Evolutionary conservation across 441 rosid species (phyloP).

Genomic region (Monsonia emarginata): DNA sequence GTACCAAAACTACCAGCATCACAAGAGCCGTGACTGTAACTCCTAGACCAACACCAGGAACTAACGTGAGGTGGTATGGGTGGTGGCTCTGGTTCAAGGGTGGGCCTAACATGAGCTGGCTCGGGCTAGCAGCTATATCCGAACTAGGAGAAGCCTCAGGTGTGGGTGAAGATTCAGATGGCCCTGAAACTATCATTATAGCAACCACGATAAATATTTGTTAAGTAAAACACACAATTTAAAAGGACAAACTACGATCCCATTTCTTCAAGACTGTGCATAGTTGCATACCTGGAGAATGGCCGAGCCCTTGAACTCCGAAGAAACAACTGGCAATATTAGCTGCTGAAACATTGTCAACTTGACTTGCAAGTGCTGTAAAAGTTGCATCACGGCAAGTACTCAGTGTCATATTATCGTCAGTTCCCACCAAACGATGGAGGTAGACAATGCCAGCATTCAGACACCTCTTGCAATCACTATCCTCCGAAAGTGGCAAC

Average conservation of each 20-base stretch:
- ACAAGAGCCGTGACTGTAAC: slow-evolving; percentile 49
- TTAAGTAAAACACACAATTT: background rate
- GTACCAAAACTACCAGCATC: slow-evolving; percentile 46
- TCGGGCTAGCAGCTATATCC: slow-evolving; percentile 50
- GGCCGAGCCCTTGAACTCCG: slow-evolving; percentile 51
- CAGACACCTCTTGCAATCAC: slow-evolving; percentile 57
- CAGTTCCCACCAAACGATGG: slow-evolving; percentile 48
- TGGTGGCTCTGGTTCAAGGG: slow-evolving; percentile 38
- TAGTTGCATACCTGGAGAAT: slow-evolving; percentile 50
- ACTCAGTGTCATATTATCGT: slow-evolving; percentile 54
- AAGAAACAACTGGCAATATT: slow-evolving; percentile 75
- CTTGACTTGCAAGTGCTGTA: slow-evolving; percentile 62
- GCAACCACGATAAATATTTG: background rate
- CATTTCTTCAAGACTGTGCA: slow-evolving; percentile 9
- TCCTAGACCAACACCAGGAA: slow-evolving; percentile 64
- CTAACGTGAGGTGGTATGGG: slow-evolving; percentile 50
- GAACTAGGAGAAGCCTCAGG: slow-evolving; percentile 56
- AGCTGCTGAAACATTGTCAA: slow-evolving; percentile 46
- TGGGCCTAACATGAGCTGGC: slow-evolving; percentile 36
- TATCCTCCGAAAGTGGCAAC: slow-evolving; percentile 39
- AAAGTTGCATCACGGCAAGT: slow-evolving; percentile 87
- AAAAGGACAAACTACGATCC: background rate
- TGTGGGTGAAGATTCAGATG: slow-evolving; percentile 35
- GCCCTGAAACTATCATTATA: slow-evolving; percentile 25
- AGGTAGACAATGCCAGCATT: slow-evolving; percentile 66